A percentile compares a stretch with the other conserved stretches of the same genome.
These are phyloP conservation scores for Fusarium sp. DNA, from an alignment of 2,329 filamentous ascomycete species.

Conservation along the genomic window DNA sequence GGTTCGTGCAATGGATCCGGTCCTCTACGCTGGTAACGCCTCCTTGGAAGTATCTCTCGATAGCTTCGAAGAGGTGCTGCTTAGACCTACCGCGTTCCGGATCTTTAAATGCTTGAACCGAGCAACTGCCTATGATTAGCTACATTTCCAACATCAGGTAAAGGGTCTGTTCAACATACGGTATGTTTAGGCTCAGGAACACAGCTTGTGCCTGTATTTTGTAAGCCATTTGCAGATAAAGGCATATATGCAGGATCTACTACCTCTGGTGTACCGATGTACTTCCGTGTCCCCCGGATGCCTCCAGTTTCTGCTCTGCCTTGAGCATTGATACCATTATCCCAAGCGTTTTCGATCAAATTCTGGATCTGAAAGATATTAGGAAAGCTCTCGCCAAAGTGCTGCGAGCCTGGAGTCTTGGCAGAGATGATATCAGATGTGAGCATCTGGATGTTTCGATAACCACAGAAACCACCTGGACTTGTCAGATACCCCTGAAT, in stretches of 20 bases:
- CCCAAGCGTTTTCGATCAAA: constrained; percentile 88
- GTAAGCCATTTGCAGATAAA: not conserved
- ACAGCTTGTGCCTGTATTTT: constrained; percentile 77
- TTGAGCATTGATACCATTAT: constrained; percentile 80
- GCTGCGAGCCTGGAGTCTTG: constrained; percentile 65
- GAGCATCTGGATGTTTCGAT: constrained; percentile 94
- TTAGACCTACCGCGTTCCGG: constrained; percentile 58
- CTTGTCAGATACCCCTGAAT: constrained; percentile 3
- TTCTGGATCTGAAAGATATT: constrained; percentile 87
- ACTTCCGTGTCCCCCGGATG: constrained; percentile 89
- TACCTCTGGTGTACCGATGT: constrained; percentile 93
- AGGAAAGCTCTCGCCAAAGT: constrained; percentile 73
- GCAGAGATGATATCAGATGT: constrained; percentile 79
- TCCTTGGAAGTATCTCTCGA: constrained; percentile 81
- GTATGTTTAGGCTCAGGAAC: constrained; percentile 75
- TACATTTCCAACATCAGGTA: not conserved
- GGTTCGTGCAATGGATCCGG: constrained; percentile 74
- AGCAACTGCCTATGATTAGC: constrained; percentile 59
- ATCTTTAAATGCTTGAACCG: constrained; percentile 70
- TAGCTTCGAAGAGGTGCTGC: constrained; percentile 69
- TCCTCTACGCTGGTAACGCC: constrained; percentile 56
- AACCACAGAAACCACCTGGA: constrained; percentile 89
- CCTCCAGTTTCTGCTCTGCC: constrained; percentile 87
- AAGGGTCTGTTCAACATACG: constrained; percentile 56
- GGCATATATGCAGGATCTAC: not conserved